These are phyloP conservation scores for Cystobasidiaceae sp. DNA, from an alignment of 1,284 basidiomycete genomes.

Conservation along the genomic window DNA sequence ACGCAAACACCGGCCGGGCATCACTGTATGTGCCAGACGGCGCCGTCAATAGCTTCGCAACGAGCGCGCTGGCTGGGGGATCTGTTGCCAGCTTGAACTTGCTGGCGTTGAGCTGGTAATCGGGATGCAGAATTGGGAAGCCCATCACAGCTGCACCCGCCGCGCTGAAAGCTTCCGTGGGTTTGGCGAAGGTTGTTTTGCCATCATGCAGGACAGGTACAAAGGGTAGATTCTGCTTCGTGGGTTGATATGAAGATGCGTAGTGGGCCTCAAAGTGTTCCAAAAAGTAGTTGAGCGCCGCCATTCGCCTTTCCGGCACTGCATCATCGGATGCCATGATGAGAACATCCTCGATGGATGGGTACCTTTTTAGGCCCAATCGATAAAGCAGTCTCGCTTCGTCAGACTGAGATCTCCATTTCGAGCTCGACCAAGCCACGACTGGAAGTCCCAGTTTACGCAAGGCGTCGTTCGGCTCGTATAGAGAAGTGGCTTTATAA, in stretches of 20 bases:
- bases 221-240: slow-evolving; percentile 56
- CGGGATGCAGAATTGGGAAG: slow-evolving; percentile 62
- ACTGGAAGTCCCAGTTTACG: slow-evolving; percentile 71
- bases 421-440: slow-evolving; percentile 75
- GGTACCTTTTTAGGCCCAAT: slow-evolving; percentile 69
- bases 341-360: slow-evolving; percentile 64
- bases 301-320: slow-evolving; percentile 52
- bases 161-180: slow-evolving; percentile 71
- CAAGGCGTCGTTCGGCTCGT: slow-evolving; percentile 74
- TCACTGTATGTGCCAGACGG: slow-evolving; percentile 59
- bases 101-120: slow-evolving; percentile 56
- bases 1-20: slow-evolving; percentile 68
- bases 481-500: slow-evolving; percentile 49
- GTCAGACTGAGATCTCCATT: slow-evolving; percentile 72
- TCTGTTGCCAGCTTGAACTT: slow-evolving; percentile 72
- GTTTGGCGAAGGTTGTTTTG: slow-evolving; percentile 57
- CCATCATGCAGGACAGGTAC: slow-evolving; percentile 65
- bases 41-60: slow-evolving; percentile 59
- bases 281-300: slow-evolving; percentile 71
- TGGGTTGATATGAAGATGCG: neutral
- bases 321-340: slow-evolving; percentile 57
- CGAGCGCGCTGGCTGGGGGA: slow-evolving; percentile 63
- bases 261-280: slow-evolving; percentile 53
- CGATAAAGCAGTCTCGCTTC: slow-evolving; percentile 82
- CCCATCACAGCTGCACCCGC: slow-evolving; percentile 67